A percentile compares a stretch with the other conserved stretches of the same genome.
Evolutionary conservation across 805 yeast species (phyloP).

Genomic region (Cyberlindnera sargentensis): DNA sequence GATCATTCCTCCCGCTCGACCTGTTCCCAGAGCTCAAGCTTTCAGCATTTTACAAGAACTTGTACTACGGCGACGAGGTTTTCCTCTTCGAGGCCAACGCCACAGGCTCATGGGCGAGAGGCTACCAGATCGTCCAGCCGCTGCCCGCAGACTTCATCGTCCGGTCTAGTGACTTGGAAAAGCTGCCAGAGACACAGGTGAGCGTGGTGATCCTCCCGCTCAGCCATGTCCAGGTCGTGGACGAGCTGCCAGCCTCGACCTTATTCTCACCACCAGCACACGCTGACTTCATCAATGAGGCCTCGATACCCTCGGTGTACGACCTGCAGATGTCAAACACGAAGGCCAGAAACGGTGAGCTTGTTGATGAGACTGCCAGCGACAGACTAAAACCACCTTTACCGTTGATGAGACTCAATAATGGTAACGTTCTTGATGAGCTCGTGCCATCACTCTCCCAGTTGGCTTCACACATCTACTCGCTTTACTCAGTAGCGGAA

Average conservation of each 20-base stretch:
- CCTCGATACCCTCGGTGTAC: slow-evolving; percentile 29
- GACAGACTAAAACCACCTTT: slow-evolving; percentile 42
- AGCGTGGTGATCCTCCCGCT: slow-evolving; percentile 57
- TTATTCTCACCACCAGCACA: slow-evolving; percentile 25
- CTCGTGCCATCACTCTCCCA: slow-evolving; percentile 49
- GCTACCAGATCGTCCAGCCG: slow-evolving; percentile 63
- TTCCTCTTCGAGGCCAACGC: slow-evolving; percentile 60
- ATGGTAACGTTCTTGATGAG: slow-evolving; percentile 46
- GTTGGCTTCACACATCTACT: slow-evolving; percentile 56
- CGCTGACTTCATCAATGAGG: slow-evolving; percentile 21
- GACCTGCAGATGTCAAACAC: slow-evolving; percentile 26
- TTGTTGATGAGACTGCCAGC: slow-evolving; percentile 16
- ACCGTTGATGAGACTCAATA: slow-evolving; percentile 41
- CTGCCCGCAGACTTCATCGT: slow-evolving; percentile 65
- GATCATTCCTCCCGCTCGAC: slow-evolving; percentile 41
- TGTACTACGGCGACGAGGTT: slow-evolving; percentile 73
- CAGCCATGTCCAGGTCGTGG: slow-evolving; percentile 40
- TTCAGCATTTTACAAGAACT: slow-evolving; percentile 38
- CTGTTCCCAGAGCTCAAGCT: slow-evolving; percentile 28
- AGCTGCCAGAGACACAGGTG: slow-evolving; percentile 50
- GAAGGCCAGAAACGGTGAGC: slow-evolving; percentile 25
- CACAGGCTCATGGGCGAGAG: slow-evolving; percentile 65
- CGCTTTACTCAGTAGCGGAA: slow-evolving; percentile 66
- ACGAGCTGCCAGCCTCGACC: slow-evolving; percentile 34
- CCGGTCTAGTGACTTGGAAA: slow-evolving; percentile 48